These are phyloP conservation scores for Alectoria sarmentosa DNA, from an alignment of 495 filamentous ascomycete species.

Conservation along the genomic window DNA sequence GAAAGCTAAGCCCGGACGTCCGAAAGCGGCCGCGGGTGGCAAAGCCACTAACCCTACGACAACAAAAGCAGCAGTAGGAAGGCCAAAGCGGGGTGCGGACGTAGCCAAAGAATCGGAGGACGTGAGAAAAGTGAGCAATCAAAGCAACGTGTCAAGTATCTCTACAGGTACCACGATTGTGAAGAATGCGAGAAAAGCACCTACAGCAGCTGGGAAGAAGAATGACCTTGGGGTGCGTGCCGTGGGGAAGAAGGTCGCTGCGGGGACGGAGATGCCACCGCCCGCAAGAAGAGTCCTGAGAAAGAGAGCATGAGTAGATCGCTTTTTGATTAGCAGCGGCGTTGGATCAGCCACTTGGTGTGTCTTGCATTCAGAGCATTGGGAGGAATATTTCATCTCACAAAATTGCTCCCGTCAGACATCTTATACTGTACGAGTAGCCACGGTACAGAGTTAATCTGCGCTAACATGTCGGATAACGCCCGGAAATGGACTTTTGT, in stretches of 20 bases:
- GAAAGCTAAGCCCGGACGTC: slow-evolving; percentile 26
- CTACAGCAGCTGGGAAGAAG: slow-evolving; percentile 41
- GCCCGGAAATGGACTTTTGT: no score
- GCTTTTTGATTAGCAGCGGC: not conserved
- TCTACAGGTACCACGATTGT: slow-evolving; percentile 54
- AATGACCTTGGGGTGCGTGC: slow-evolving; percentile 28
- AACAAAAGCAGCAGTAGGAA: slow-evolving; percentile 29
- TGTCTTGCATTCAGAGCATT: slow-evolving; percentile 7
- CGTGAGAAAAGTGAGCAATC: slow-evolving; percentile 38
- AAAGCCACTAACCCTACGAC: slow-evolving; percentile 28
- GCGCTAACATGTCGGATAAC: no score
- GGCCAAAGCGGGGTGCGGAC: slow-evolving; percentile 34
- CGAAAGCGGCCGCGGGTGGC: slow-evolving; percentile 27
- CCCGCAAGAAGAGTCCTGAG: slow-evolving; percentile 40
- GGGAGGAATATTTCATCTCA: not conserved
- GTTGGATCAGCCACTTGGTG: slow-evolving; percentile 7
- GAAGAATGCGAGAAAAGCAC: slow-evolving; percentile 48
- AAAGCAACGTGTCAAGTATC: slow-evolving; percentile 38
- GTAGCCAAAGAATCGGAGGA: slow-evolving; percentile 24
- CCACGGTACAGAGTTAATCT: not conserved
- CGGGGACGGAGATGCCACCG: slow-evolving; percentile 32
- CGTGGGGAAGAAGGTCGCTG: slow-evolving; percentile 40
- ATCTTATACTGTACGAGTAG: not conserved
- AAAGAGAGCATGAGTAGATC: slow-evolving; percentile 36
- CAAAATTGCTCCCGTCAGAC: not conserved